Evolutionary conservation across 1,139 yeast genomes (phyloP).

Genomic region (Meyerozyma smithsonii): DNA sequence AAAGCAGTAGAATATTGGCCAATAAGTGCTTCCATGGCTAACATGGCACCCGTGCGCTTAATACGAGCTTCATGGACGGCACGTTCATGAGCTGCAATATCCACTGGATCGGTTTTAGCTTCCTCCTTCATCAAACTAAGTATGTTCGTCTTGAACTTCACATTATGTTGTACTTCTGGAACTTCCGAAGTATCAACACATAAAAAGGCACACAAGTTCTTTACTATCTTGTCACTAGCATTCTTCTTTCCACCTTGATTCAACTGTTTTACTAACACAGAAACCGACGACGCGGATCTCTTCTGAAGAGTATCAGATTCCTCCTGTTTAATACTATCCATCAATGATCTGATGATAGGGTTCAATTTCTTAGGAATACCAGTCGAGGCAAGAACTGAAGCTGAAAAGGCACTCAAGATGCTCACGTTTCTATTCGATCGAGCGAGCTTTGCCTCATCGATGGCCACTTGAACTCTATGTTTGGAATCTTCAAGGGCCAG

Average conservation of each 20-base stretch:
- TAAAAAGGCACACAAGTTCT: constrained; percentile 85
- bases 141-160: constrained; percentile 50
- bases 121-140: constrained; percentile 81
- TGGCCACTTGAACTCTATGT: constrained; percentile 59
- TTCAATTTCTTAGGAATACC: constrained; percentile 82
- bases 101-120: constrained; percentile 62
- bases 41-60: constrained; percentile 78
- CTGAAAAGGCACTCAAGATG: constrained; percentile 70
- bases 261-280: constrained; percentile 57
- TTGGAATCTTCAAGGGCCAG: constrained; percentile 79
- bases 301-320: constrained; percentile 61
- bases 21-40: constrained; percentile 59
- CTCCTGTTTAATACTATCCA: constrained; percentile 89
- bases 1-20: constrained; percentile 47
- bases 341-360: constrained; percentile 81
- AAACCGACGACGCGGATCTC: constrained; percentile 67
- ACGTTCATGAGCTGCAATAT: constrained; percentile 56
- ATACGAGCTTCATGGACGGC: constrained; percentile 70
- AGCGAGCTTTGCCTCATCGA: constrained; percentile 63
- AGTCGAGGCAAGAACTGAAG: constrained; percentile 58
- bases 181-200: constrained; percentile 96
- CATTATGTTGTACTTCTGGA: constrained; percentile 81
- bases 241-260: constrained; percentile 53
- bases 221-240: constrained; percentile 83
- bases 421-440: constrained; percentile 53